Evolutionary conservation across 805 yeast species (phyloP), one percentile per base, ranked within the genome.

Genomic region (Candida stauntonica): DNA sequence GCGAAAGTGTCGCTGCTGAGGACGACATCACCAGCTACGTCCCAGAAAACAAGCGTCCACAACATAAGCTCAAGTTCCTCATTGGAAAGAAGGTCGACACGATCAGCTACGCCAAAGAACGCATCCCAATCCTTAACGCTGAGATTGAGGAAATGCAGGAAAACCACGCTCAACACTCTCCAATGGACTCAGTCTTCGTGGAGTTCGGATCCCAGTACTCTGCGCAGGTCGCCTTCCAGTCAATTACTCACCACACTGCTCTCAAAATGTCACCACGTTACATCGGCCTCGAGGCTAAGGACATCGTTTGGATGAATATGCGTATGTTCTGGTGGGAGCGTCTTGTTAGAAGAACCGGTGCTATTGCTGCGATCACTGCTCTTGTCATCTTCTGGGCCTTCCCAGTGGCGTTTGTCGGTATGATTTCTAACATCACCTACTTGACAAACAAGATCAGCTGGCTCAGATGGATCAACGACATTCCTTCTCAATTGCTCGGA

Each of bases 311-410:
- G 93, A 58, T 74, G 36, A 84, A 84, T 58, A 66, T 83, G 76
- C 70, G 93, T 56, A 58, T 84, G 61, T 77, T 77, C 51, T 84
- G 93, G 89, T 81, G 86, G 83, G 94, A 84, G 60, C 64, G 79
- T 51, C 57, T 81, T 15, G 63, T 67, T 11, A 70, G 91, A 64
- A 58, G 63, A 24, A 58, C 70, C 19, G 68, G 69, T 38, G 77
- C 89, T 0, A 39, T 63, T 26, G 66, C 75, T 13, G 77, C 76
- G 2, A 73, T 82, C 38, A 51, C 63, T 17, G 84, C 79, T 1
- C 51, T 81, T 31, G 67, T 81, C 36, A 54, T 78, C 21, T 64
- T 79, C 49, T 84, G 94, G 94, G 72, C 89, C 40, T 62, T 82
- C 47, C 91, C 91, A 12, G 87, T 81, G 29, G 81, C 89, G 3